Conservation (phyloP, 305 asterid species). For the Fraxinus dipetala region DNA sequence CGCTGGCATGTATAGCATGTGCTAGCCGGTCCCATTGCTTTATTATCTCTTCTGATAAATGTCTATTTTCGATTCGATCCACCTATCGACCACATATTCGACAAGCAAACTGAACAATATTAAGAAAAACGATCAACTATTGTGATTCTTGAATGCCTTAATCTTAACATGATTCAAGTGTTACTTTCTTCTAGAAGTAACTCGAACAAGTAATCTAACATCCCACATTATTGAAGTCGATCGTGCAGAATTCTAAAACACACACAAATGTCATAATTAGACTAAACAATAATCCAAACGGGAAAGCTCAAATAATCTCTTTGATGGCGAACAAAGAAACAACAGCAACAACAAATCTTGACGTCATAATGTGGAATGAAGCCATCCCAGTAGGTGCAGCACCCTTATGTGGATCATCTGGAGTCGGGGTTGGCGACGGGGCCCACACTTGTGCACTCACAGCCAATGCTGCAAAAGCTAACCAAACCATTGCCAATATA, state of each 20-base stretch:
- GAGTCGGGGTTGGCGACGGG: slow-evolving; percentile 20
- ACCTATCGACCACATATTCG: background rate
- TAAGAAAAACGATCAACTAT: background rate
- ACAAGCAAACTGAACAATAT: background rate
- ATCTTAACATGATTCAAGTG: background rate
- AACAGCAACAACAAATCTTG: slow-evolving; percentile 25
- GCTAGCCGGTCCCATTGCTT: background rate
- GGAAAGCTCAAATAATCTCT: slow-evolving; percentile 21
- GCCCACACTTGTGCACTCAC: slow-evolving; percentile 20
- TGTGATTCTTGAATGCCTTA: background rate
- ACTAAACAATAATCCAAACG: background rate
- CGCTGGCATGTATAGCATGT: background rate
- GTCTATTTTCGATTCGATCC: background rate
- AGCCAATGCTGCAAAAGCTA: slow-evolving; percentile 9
- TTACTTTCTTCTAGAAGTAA: background rate
- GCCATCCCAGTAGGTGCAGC: slow-evolving; percentile 23
- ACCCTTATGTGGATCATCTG: background rate
- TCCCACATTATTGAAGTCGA: background rate
- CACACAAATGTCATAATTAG: background rate
- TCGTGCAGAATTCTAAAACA: background rate
- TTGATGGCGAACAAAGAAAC: slow-evolving; percentile 25
- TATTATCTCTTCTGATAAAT: background rate
- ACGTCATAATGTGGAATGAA: slow-evolving; percentile 20
- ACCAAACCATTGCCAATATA: slow-evolving; percentile 17
- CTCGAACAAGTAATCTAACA: background rate